Percentiles rank a stretch among this genome's conserved stretches.
Evolutionary conservation across 106 monocot genomes (phyloP).

Genomic region (Allium fistulosum): DNA sequence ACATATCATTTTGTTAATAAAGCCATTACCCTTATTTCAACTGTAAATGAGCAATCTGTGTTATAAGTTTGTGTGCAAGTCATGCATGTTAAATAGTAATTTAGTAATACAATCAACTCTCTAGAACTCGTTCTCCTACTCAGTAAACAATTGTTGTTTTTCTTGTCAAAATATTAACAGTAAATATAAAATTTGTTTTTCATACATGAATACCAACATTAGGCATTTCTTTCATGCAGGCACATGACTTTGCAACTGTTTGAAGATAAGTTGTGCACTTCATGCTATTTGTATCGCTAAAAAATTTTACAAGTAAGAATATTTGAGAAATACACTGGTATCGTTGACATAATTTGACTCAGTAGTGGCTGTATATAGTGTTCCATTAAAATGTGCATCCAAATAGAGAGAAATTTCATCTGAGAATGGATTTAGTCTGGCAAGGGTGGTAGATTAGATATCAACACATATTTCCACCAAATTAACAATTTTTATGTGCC

Average conservation of each 20-base stretch:
- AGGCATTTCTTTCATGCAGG: slow-evolving; percentile 31
- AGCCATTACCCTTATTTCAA: no score
- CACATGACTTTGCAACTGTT: slow-evolving; percentile 39
- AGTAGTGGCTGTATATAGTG: neutral
- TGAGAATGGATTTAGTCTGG: neutral
- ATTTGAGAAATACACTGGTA: neutral
- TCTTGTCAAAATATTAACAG: neutral
- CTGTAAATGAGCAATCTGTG: no score
- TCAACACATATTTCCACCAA: neutral
- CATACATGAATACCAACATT: slow-evolving; percentile 9
- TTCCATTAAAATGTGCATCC: neutral
- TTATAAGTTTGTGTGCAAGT: neutral
- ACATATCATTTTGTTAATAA: no score
- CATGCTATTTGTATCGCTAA: slow-evolving; percentile 14
- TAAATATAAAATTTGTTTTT: neutral
- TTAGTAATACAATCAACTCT: neutral
- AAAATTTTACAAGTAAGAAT: slow-evolving; percentile 20
- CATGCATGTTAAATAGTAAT: neutral
- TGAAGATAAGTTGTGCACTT: slow-evolving; percentile 15
- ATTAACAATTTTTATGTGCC: neutral
- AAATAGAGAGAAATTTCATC: neutral
- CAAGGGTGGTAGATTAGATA: neutral
- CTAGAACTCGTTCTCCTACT: neutral
- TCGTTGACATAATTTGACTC: neutral
- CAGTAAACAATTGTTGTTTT: neutral